Conservation (phyloP, 1,284 basidiomycete genomes). For the Cutaneotrichosporon cutaneum region DNA sequence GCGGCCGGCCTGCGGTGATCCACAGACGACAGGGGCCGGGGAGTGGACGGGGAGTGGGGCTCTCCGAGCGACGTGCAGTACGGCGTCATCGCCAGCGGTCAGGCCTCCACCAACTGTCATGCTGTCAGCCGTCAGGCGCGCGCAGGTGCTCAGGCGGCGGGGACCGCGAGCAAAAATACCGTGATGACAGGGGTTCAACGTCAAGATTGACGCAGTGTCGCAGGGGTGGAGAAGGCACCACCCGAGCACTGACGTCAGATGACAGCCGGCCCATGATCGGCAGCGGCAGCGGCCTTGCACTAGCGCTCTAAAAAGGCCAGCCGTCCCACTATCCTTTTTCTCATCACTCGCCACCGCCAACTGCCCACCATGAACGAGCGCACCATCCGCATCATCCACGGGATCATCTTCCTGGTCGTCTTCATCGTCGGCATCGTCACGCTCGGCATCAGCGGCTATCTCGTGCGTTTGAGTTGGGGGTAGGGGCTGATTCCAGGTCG, state of each 20-base stretch:
- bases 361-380: slow-evolving; percentile 41
- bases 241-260: background rate
- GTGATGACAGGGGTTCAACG: background rate
- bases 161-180: too few relatives aligned
- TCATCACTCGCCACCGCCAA: slow-evolving; percentile 2
- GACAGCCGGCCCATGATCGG: too few relatives aligned
- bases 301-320: background rate
- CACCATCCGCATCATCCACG: slow-evolving; percentile 41
- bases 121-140: too few relatives aligned
- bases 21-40: background rate
- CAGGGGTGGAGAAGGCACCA: background rate
- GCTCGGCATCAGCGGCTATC: slow-evolving; percentile 41
- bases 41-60: too few relatives aligned
- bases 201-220: background rate
- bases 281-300: background rate
- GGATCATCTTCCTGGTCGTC: slow-evolving; percentile 41
- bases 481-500: slow-evolving; percentile 4
- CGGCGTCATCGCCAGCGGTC: too few relatives aligned
- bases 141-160: too few relatives aligned
- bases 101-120: too few relatives aligned
- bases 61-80: background rate
- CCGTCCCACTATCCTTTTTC: background rate
- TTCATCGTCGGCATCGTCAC: slow-evolving; percentile 45
- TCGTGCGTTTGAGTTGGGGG: slow-evolving; percentile 18
- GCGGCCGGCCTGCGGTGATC: background rate